Percentiles rank a stretch among this genome's conserved stretches.
phyloP scores from a whole-genome alignment of 345 rosid genomes.

The Adansonia digitata region DNA sequence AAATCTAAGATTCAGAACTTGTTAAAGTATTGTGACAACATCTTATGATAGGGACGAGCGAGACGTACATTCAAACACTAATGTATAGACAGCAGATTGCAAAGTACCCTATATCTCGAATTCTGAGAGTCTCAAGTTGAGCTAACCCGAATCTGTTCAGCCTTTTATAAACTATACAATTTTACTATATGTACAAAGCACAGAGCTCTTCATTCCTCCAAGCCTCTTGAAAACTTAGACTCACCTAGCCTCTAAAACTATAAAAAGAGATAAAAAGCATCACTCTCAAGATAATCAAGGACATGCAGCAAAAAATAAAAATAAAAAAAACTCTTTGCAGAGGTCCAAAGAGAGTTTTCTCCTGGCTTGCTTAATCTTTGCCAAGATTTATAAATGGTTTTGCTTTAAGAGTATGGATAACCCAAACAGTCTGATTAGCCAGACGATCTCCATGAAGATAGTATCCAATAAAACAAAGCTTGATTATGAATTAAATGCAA shows the following conservation, averaged over 20 bases:
- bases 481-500: background rate
- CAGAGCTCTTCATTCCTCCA: background rate
- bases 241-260: background rate
- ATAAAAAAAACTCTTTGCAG: background rate
- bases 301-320: background rate
- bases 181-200: background rate
- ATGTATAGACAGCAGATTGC: background rate
- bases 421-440: background rate
- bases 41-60: background rate
- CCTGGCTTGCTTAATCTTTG: background rate
- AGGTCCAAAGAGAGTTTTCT: background rate
- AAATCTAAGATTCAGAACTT: background rate
- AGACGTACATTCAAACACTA: background rate
- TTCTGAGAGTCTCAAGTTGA: background rate
- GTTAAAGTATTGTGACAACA: background rate
- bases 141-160: background rate
- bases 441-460: background rate
- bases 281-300: background rate
- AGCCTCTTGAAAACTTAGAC: background rate
- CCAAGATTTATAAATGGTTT: too few relatives aligned
- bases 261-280: background rate
- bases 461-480: background rate
- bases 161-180: background rate
- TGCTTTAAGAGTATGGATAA: background rate
- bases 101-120: background rate